These are phyloP conservation scores for Suillus placidus DNA, from an alignment of 768 basidiomycete genomes.

Conservation along the genomic window DNA sequence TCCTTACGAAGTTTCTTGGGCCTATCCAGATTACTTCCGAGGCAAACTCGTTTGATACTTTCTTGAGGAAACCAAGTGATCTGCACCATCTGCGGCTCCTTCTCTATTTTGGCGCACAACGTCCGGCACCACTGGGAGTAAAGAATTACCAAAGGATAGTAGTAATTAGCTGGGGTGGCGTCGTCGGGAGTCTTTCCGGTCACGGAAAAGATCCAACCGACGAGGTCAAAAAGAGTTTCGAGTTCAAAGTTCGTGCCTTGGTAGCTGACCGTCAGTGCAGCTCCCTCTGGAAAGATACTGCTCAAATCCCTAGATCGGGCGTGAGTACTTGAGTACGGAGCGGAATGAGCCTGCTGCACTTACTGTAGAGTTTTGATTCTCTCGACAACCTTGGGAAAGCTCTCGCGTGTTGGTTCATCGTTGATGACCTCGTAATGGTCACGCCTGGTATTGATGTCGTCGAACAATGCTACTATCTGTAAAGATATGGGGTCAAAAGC, in stretches of 20 bases:
- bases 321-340: background rate
- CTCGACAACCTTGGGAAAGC: background rate
- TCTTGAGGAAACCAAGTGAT: constrained; percentile 8
- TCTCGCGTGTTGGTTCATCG: background rate
- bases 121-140: background rate
- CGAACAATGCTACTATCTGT: background rate
- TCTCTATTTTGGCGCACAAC: background rate
- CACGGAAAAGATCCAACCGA: constrained; percentile 11
- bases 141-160: constrained; percentile 2
- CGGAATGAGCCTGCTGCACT: background rate
- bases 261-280: background rate
- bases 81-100: constrained; percentile 1
- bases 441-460: background rate
- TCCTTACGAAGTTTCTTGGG: background rate
- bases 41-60: background rate
- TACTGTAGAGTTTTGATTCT: background rate
- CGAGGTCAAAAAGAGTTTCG: background rate
- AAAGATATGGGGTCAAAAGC: background rate
- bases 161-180: constrained; percentile 2
- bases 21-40: background rate
- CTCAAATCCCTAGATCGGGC: background rate
- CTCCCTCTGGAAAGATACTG: background rate
- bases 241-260: background rate
- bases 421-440: background rate
- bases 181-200: background rate